Base-by-base conservation (phyloP, 2,329 filamentous ascomycete genomes). In the Tolypocladium pustulatum region DNA sequence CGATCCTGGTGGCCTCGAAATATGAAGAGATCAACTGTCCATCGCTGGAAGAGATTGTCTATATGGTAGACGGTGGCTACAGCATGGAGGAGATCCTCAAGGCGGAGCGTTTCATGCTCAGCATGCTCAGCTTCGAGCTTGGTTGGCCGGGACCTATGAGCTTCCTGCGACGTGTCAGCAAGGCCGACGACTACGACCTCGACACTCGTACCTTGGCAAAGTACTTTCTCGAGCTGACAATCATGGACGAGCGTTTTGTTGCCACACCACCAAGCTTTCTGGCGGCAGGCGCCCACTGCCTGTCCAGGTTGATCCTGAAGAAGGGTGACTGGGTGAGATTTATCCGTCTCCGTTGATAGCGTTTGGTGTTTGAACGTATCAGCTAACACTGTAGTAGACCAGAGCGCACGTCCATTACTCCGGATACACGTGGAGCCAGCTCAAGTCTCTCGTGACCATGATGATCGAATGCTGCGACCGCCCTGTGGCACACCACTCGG, bases 111-210 rank as follows among this genome's bases (percentile, higher is more conserved):
- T 97, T 96, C 78, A 99, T 99, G 92, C 83, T 99, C 56, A 95
- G 85, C 73, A 96, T 97, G 88, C 84, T 99, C 57, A 84, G 91
- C 67, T 99, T 96, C 70, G 91, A 97, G 75, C 84, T 99, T 57
- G 94, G 94, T 57, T 97, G 91, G 88, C 94, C 94, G n/a, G 94
- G 94, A 51, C 94, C 94, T 1, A 97, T 99, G 93, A 97, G 91
- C 77, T 99, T 99, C 75, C 81, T 99, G 61, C 85, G 94, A 61
- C 87, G 93, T 59, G 94, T 97, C 74, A 97, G 93, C 85, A 97
- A 97, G 78, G 94, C 94, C 17, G 94, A 99, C 70, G 91, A 97
- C 69, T 99, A 97, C 69, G 92, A 99, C 69, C 79, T 96, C 54
- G 93, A 99, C 75, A 97, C 93, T 13, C 85, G 94, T 41, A 97